Conservation (phyloP, 176 grass and related monocot species). For the Cenchrus fungigraminus region DNA sequence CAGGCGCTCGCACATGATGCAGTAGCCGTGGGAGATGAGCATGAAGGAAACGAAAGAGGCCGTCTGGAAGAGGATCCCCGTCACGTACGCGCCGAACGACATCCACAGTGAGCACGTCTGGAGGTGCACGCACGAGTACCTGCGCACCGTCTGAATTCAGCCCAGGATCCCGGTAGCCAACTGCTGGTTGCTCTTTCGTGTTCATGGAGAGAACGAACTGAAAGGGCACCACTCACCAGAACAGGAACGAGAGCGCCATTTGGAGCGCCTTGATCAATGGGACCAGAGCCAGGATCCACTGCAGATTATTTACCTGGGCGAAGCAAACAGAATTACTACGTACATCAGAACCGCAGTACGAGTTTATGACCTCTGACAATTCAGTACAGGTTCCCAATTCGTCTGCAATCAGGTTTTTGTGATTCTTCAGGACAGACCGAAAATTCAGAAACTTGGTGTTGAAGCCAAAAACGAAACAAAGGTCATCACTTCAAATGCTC, state of each 20-base stretch:
- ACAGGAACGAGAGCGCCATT: constrained; percentile 84
- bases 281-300: constrained; percentile 86
- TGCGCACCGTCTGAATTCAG: constrained; percentile 37
- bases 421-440: constrained; percentile 3
- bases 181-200: neutral
- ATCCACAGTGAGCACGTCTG: constrained; percentile 94
- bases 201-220: neutral
- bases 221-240: constrained; percentile 59
- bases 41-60: constrained; percentile 87
- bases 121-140: constrained; percentile 93
- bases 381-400: neutral
- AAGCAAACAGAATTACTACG: neutral
- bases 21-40: constrained; percentile 94
- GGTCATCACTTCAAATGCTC: neutral
- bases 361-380: neutral
- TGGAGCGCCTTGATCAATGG: constrained; percentile 84
- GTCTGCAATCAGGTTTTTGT: neutral
- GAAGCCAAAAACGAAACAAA: neutral
- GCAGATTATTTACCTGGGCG: constrained; percentile 72
- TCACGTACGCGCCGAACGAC: constrained; percentile 96
- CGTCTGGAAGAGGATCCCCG: constrained; percentile 96
- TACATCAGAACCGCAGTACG: neutral
- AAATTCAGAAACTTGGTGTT: neutral
- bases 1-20: constrained; percentile 88
- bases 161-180: neutral